Evolutionary conservation across 2,329 filamentous ascomycete species (phyloP), one percentile per base, ranked within the genome.

Genomic region (Cladophialophora exuberans): DNA sequence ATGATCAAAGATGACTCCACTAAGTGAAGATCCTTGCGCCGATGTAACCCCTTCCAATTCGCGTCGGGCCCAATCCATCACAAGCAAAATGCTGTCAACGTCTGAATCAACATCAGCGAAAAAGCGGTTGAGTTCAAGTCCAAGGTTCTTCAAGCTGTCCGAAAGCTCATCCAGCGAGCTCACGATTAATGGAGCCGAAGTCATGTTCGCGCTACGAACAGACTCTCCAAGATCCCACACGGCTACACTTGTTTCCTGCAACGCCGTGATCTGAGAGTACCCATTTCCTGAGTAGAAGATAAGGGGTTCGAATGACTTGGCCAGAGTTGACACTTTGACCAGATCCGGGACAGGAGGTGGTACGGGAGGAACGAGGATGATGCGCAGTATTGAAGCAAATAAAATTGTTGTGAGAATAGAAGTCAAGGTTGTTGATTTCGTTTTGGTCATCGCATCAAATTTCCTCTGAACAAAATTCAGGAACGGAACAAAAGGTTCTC

Each of bases 181-280:
- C 36, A 95, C 90, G 61, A 97, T 96, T 64, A 90, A 85, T 1
- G 87, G 85, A 6, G 89, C 91, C 39, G 90, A 92, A 11, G 89
- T 91, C 88, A 97, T 92, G 69, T 96, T 96, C 56, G 90, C 92
- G 4, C 83, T 85, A 45, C 92, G 84, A 52, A 97, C 88, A 62
- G 88, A 95, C 78, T 97, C 93, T 55, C 90, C 88, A 4, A 97
- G 80, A 69, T 97, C 93, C 89, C 92, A 96, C 22, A 97, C 91
- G 1, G 93, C 93, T 26, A 96, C 87, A 38, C 91, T 90, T 0
- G 92, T 96, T 51, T 94, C 90, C 71, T 96, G 91, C 44, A 97
- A 77, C 61, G 95, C 90, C 54, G 87, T 86, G 35, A 96, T 90
- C 67, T 96, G 91, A 31, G 86, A 83, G 38, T 91, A 86, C 6